Conservation (phyloP, 2,329 filamentous ascomycete species). For the Colletotrichum filicis region DNA sequence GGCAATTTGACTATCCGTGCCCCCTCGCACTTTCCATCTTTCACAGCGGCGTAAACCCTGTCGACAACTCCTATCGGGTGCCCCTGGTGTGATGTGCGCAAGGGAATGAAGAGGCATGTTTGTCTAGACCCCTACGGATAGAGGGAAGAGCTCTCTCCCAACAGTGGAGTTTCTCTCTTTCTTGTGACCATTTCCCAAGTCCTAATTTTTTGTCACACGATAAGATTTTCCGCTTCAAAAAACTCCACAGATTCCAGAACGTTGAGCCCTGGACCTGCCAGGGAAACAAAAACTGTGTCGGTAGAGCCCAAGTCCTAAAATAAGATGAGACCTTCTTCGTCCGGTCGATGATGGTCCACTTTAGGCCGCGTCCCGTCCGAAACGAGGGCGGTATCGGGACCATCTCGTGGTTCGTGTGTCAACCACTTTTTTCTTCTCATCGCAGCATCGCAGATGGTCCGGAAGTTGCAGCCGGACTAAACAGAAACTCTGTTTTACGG, state of each 20-base stretch:
- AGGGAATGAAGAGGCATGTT: neutral
- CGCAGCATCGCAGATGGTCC: neutral
- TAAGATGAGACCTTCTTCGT: constrained; percentile 18
- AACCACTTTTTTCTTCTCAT: neutral
- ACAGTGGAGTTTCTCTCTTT: neutral
- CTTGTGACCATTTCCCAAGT: neutral
- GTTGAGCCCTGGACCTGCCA: too few species aligned
- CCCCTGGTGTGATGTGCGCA: constrained; percentile 19
- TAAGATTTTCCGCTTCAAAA: neutral
- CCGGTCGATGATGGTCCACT: neutral
- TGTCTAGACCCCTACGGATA: neutral
- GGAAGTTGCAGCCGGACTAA: neutral
- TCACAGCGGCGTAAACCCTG: neutral
- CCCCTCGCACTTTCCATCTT: neutral
- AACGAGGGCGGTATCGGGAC: constrained; percentile 23
- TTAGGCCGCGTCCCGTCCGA: constrained; percentile 12
- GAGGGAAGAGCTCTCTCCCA: neutral
- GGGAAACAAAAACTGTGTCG: neutral
- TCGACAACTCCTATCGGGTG: neutral
- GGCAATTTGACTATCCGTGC: neutral
- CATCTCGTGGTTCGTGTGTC: neutral
- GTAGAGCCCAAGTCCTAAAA: neutral
- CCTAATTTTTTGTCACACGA: neutral
- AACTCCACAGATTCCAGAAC: neutral
- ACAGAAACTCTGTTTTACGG: constrained; percentile 9